phyloP scores from a whole-genome alignment of 2,329 filamentous ascomycete genomes.

The Verticillium klebahnii region DNA sequence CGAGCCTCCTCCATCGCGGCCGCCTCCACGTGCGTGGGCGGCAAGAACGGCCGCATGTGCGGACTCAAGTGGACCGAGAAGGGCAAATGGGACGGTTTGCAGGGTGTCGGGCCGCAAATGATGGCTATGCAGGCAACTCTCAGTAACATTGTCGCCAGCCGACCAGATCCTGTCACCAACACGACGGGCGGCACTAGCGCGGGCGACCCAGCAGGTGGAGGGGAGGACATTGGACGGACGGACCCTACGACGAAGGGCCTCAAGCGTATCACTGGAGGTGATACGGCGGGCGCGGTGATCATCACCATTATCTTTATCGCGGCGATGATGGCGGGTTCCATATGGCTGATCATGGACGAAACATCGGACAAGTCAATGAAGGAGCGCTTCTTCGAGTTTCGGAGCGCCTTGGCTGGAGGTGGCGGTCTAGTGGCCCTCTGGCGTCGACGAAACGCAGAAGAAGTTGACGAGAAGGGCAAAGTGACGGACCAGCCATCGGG shows the following conservation, averaged over 20 bases:
- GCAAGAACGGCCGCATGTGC: slow-evolving; percentile 52
- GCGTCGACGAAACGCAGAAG: background rate
- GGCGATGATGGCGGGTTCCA: slow-evolving; percentile 46
- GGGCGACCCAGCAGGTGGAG: slow-evolving; percentile 41
- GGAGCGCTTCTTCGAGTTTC: slow-evolving; percentile 25
- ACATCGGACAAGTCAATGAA: slow-evolving; percentile 25
- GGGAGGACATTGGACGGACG: slow-evolving; percentile 38
- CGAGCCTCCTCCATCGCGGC: slow-evolving; percentile 53
- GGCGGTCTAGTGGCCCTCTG: slow-evolving; percentile 2
- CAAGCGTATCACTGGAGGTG: slow-evolving; percentile 30
- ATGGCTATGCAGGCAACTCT: slow-evolving; percentile 61
- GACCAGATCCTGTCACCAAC: slow-evolving; percentile 33
- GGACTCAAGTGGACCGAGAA: slow-evolving; percentile 55
- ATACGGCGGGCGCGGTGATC: slow-evolving; percentile 65
- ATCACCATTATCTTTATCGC: slow-evolving; percentile 55
- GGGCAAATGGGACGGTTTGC: slow-evolving; percentile 50
- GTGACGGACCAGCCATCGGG: slow-evolving; percentile 4
- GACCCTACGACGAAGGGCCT: slow-evolving; percentile 28
- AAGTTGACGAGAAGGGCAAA: slow-evolving; percentile 12
- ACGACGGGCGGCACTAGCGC: slow-evolving; percentile 54
- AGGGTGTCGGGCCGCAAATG: slow-evolving; percentile 68
- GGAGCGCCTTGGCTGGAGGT: slow-evolving; percentile 7
- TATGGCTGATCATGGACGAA: slow-evolving; percentile 47
- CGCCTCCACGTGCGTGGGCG: slow-evolving; percentile 52
- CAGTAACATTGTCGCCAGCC: slow-evolving; percentile 49